These are phyloP conservation scores for Alternaria atra DNA, from an alignment of 2,329 filamentous ascomycete genomes.

Conservation along the genomic window DNA sequence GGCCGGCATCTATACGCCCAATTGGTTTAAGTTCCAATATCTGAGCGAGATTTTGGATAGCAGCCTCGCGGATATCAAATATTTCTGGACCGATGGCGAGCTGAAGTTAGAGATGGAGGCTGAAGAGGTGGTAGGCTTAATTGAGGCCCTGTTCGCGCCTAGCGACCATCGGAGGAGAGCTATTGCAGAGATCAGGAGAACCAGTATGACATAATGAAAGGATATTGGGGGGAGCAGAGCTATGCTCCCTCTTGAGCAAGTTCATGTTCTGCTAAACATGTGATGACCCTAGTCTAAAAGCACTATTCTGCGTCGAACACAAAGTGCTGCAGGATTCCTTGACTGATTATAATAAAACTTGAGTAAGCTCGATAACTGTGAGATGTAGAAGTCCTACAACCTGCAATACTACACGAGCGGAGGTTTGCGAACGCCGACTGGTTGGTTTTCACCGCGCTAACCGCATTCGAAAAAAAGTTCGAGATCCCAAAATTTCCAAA, in stretches of 20 bases:
- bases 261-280: not conserved
- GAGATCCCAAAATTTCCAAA: conserved; percentile 39
- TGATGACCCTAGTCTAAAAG: not conserved
- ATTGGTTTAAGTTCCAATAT: conserved; percentile 73
- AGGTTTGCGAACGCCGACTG: conserved; percentile 33
- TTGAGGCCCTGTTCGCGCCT: conserved; percentile 71
- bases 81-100: conserved; percentile 71
- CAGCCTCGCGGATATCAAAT: conserved; percentile 71
- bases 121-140: conserved; percentile 70
- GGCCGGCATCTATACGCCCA: conserved; percentile 68
- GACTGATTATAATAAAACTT: not conserved
- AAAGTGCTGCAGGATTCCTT: not conserved
- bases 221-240: not conserved
- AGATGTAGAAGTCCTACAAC: not conserved
- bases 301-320: not conserved
- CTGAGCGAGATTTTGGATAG: conserved; percentile 70
- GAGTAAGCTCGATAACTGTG: not conserved
- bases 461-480: conserved; percentile 38
- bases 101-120: conserved; percentile 68
- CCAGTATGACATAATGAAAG: conserved; percentile 27
- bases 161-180: conserved; percentile 66
- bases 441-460: conserved; percentile 36
- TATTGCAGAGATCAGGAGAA: conserved; percentile 63
- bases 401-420: conserved; percentile 10
- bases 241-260: not conserved